Conservation (phyloP, 2,329 filamentous ascomycete genomes). For the Parastagonospora avenae region DNA sequence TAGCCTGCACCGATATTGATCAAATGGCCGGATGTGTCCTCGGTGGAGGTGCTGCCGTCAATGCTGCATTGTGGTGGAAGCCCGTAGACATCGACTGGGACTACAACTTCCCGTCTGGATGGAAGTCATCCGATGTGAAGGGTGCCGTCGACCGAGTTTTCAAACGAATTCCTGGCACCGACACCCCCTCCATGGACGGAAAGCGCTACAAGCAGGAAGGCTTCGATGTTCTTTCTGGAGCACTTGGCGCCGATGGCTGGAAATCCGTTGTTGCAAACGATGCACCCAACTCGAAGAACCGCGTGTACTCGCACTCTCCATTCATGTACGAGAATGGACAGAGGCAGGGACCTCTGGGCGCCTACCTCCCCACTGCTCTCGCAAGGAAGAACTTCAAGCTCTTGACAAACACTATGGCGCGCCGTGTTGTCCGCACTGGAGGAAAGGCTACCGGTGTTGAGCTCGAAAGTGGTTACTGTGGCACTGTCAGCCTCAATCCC, state of each 20-base stretch:
- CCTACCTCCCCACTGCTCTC: conserved; percentile 69
- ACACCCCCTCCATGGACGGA: conserved; percentile 68
- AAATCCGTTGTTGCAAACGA: conserved; percentile 64
- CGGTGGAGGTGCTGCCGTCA: conserved; percentile 70
- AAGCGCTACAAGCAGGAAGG: conserved; percentile 70
- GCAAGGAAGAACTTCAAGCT: conserved; percentile 69
- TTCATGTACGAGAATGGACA: conserved; percentile 72
- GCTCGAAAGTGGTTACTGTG: conserved; percentile 65
- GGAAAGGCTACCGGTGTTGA: conserved; percentile 70
- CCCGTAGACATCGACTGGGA: conserved; percentile 71
- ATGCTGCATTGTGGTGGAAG: conserved; percentile 72
- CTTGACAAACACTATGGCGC: conserved; percentile 69
- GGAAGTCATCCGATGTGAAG: conserved; percentile 69
- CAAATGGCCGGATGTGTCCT: conserved; percentile 75
- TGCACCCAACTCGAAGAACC: conserved; percentile 67
- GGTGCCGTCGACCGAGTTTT: conserved; percentile 67
- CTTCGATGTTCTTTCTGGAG: conserved; percentile 65
- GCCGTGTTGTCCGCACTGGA: conserved; percentile 67
- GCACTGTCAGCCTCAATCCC: conserved; percentile 64
- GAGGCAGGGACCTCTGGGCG: conserved; percentile 71
- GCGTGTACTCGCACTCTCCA: conserved; percentile 66
- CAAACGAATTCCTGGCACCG: conserved; percentile 71
- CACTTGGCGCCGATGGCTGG: conserved; percentile 67
- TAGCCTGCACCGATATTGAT: conserved; percentile 72
- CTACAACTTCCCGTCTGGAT: conserved; percentile 72